phyloP scores from a whole-genome alignment of 768 basidiomycete species.

The Boletus reticuloceps region DNA sequence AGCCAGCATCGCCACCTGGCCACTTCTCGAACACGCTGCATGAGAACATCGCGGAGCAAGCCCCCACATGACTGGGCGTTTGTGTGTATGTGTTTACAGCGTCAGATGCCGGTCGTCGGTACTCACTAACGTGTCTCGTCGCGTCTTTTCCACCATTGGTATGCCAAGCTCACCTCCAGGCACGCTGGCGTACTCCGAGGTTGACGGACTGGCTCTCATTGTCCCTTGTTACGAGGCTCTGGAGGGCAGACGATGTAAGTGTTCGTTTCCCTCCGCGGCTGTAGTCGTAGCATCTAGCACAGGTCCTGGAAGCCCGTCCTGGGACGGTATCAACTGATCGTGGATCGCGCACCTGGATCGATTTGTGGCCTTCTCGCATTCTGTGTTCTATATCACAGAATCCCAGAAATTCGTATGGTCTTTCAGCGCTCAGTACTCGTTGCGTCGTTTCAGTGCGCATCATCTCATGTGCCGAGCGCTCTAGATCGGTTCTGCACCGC shows the following conservation, averaged over 20 bases:
- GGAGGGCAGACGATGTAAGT: not conserved
- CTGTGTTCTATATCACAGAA: no score
- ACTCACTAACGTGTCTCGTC: not conserved
- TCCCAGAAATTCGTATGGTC: not conserved
- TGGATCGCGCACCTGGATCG: constrained; percentile 2
- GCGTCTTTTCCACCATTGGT: not conserved
- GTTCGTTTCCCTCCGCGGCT: not conserved
- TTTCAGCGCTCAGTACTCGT: not conserved
- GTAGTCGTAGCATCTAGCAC: not conserved
- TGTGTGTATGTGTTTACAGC: not conserved
- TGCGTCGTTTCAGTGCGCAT: not conserved
- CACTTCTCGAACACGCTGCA: constrained; percentile 8
- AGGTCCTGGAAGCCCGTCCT: not conserved
- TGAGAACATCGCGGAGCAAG: not conserved
- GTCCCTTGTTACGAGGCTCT: not conserved
- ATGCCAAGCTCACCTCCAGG: not conserved
- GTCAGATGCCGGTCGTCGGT: not conserved
- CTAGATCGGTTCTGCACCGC: not conserved
- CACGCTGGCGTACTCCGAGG: not conserved
- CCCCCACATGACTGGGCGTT: constrained; percentile 6
- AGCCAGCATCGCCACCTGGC: constrained; percentile 12
- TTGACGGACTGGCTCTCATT: constrained; percentile 11
- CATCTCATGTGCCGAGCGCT: not conserved
- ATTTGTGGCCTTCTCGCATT: not conserved
- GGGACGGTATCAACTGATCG: not conserved